Evolutionary conservation across 75 land plant species (phyloP), one percentile per base, ranked within the genome.

Genomic region (Sequoiadendron giganteum): DNA sequence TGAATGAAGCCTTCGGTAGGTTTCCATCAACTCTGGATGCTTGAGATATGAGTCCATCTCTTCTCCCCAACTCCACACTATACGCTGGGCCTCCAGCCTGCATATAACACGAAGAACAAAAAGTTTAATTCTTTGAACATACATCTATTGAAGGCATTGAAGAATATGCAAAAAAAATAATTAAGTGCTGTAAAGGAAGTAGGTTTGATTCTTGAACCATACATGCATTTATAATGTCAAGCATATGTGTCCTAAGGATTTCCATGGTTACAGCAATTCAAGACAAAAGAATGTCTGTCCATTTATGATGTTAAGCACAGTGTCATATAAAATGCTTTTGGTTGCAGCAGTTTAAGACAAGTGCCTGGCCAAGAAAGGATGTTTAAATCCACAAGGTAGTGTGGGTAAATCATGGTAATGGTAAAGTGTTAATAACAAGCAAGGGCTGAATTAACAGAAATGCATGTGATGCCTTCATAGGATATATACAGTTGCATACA

Each of bases 31-130:
- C 92, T n/a, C 86, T 85, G 19, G 89, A 65, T 25, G 58, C 87
- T 30, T 40, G 89, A n/a, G 97, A 96, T 39, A 89, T 49, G 15
- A 75, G 56, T 21, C 97, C 97, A 82, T 96, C 97, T 30, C 58
- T 82, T 52, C 94, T 75, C 34, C 94, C 94, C 48, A 89, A 19
- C 86, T 88, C 90, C 14, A 93, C 95, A 1, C 18, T 16, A 72
- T 75, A 94, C 1, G 3, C 61, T 52, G 95, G 95, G 28, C 95
- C 95, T n/a, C 94, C 92, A 39, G 89, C 47, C 95, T 93, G 86
- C 6, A 47, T 11, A 40, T 48, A 47, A 45, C 21, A 82, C 21
- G n/a, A 48, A 34, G 9, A 82, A 14, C 19, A 48, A 87, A 21
- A 47, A 75, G 15, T 25, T 75, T 13, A 34, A 34, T 3, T 75